Evolutionary conservation across 768 basidiomycete species (phyloP).

Genomic region (Amanita molliuscula): DNA sequence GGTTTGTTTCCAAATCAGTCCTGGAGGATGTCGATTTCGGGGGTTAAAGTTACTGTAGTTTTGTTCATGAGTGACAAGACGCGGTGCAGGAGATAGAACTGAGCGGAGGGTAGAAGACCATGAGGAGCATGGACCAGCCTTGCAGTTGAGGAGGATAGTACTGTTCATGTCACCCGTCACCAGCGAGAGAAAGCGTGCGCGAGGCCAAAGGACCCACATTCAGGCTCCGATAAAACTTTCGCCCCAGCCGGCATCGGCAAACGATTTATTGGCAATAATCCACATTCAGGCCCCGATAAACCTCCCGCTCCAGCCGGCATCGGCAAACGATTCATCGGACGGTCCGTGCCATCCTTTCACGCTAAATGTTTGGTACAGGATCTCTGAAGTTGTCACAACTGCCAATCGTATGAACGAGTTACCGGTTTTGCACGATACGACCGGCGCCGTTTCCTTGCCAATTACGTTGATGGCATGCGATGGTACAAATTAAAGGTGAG

Average conservation of each 20-base stretch:
- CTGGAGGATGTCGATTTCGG: constrained; percentile 9
- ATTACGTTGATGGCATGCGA: background rate
- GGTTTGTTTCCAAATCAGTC: constrained; percentile 16
- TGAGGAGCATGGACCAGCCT: constrained; percentile 6
- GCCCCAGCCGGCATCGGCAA: background rate
- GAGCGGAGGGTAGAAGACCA: background rate
- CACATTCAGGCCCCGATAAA: too few relatives aligned
- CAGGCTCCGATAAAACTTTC: background rate
- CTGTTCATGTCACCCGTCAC: too few relatives aligned
- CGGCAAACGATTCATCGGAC: too few relatives aligned
- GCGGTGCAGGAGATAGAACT: background rate
- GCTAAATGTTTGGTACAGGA: too few relatives aligned
- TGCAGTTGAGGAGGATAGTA: background rate
- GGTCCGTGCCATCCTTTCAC: too few relatives aligned
- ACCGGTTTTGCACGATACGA: too few relatives aligned
- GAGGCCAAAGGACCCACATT: background rate
- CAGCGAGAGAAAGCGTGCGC: too few relatives aligned
- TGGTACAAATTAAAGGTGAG: background rate
- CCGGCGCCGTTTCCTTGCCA: too few relatives aligned
- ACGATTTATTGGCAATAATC: too few relatives aligned
- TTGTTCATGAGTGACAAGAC: background rate
- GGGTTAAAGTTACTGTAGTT: background rate
- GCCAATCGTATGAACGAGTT: too few relatives aligned
- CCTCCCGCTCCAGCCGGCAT: too few relatives aligned
- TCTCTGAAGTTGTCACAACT: too few relatives aligned